Evolutionary conservation across 169 alveolate genomes (phyloP), one percentile per base, ranked within the genome.

Genomic region (Miamiensis avidus): DNA sequence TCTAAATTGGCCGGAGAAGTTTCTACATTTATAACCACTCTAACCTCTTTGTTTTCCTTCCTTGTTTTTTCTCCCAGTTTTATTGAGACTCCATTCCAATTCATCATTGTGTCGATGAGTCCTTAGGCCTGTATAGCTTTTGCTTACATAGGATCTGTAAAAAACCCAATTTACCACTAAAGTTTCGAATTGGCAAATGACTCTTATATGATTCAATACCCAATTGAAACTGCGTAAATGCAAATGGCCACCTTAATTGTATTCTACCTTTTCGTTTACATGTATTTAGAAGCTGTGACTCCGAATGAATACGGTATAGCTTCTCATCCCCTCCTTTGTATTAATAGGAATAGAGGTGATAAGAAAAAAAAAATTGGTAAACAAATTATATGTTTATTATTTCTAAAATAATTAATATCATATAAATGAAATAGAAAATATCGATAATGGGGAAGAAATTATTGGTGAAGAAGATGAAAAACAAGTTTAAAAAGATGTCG

Each of bases 231-330:
- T 49, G 76, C 30, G 15, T 74, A 64, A 0, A 69, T 76, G 31
- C 29, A n/a, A 26, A 34, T 78, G 82, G 32, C 74, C 15, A 30
- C 74, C 0, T 69, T 85, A 1, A 76, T 69, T 6, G 11, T 72
- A 0, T 69, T 85, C 34, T 85, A 79, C 34, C 33, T 78, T 25
- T 25, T 85, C 34, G 64, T 85, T 25, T 85, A 78, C 31, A 78
- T 85, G 49, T 94, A 94, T 82, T 86, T 92, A 25, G 97, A 94
- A 28, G 82, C 91, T 84, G 92, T 92, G 25, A 49, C 86, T 74
- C 95, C 95, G 49, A 85, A 88, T 65, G 93, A 91, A 84, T 91
- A 83, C 81, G 95, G 96, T 25, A 88, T 89, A 20, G 69, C 69
- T 49, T 11, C 26, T 49, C 69, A 49, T 20, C 69, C 69, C 20